Conservation (phyloP, 306 rosid species). For the Rosa multiflora region DNA sequence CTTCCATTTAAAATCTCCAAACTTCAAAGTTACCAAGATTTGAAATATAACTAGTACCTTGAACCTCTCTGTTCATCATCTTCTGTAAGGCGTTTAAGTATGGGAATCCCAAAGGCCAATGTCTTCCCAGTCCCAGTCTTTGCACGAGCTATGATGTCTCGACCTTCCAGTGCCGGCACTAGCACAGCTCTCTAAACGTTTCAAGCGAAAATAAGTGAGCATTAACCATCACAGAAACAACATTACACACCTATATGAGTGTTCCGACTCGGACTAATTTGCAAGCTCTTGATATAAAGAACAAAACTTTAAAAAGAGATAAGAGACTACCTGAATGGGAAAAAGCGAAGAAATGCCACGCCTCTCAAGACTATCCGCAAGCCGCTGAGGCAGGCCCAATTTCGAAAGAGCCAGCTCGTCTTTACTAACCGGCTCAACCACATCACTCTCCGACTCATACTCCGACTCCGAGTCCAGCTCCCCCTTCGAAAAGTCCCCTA, state of each 20-base stretch:
- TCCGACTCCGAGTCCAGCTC: constrained; percentile 32
- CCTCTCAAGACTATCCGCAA: constrained; percentile 53
- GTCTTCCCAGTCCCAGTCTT: constrained; percentile 99
- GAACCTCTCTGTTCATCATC: constrained; percentile 48
- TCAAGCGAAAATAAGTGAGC: background rate
- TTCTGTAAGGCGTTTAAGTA: constrained; percentile 63
- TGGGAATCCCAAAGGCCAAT: constrained; percentile 89
- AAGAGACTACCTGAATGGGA: constrained; percentile 74
- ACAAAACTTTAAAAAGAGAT: background rate
- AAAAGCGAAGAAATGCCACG: constrained; percentile 86
- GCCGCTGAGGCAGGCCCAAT: constrained; percentile 65
- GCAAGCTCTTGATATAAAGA: too few species aligned
- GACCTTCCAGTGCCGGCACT: constrained; percentile 86
- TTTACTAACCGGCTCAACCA: constrained; percentile 8
- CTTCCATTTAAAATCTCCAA: background rate
- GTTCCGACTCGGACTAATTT: background rate
- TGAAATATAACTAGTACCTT: constrained; percentile 41
- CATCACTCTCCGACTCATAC: constrained; percentile 34
- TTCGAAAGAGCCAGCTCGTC: constrained; percentile 85
- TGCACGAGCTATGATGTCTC: constrained; percentile 94
- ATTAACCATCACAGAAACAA: background rate
- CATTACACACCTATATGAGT: background rate
- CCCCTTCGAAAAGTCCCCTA: constrained; percentile 49
- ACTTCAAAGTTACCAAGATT: background rate
- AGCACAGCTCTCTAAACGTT: constrained; percentile 82